Conservation (phyloP, 352 stramenopile genomes). For the Globisporangium radiosum region DNA sequence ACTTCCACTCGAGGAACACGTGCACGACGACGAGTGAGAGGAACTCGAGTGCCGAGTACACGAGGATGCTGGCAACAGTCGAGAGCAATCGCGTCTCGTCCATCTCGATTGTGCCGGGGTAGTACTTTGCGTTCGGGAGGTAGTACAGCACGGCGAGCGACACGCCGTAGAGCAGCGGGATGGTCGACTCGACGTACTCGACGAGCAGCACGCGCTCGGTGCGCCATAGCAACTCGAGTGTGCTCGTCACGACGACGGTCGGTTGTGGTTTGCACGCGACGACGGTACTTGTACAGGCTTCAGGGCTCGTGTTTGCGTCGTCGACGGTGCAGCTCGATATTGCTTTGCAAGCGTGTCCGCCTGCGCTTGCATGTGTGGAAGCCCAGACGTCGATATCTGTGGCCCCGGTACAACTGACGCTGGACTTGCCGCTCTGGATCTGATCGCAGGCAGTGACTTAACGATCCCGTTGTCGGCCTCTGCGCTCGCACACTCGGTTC, state of each 20-base stretch:
- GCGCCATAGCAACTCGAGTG: conserved; percentile 24
- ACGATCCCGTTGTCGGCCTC: neutral
- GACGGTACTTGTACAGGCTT: too few species aligned
- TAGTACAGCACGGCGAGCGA: conserved; percentile 21
- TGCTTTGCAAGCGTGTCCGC: too few species aligned
- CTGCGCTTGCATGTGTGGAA: too few species aligned
- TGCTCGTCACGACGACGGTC: neutral
- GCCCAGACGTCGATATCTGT: too few species aligned
- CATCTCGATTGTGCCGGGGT: conserved; percentile 11
- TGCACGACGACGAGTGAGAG: conserved; percentile 15
- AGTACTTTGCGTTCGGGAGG: conserved; percentile 19
- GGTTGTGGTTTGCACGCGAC: neutral
- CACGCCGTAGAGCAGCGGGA: conserved; percentile 22
- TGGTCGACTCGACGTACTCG: conserved; percentile 28
- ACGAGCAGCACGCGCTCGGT: conserved; percentile 25
- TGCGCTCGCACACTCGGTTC: neutral
- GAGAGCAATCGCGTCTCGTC: conserved; percentile 4
- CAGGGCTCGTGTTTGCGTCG: neutral
- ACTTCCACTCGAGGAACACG: conserved; percentile 12
- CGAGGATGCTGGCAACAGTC: conserved; percentile 11
- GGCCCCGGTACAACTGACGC: neutral
- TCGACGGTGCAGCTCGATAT: neutral
- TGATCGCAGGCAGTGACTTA: neutral
- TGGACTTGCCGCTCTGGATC: neutral
- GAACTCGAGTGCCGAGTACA: conserved; percentile 20